These are phyloP conservation scores for Enterospora canceri DNA, from an alignment of 371 early-diverging fungal species.

Conservation along the genomic window DNA sequence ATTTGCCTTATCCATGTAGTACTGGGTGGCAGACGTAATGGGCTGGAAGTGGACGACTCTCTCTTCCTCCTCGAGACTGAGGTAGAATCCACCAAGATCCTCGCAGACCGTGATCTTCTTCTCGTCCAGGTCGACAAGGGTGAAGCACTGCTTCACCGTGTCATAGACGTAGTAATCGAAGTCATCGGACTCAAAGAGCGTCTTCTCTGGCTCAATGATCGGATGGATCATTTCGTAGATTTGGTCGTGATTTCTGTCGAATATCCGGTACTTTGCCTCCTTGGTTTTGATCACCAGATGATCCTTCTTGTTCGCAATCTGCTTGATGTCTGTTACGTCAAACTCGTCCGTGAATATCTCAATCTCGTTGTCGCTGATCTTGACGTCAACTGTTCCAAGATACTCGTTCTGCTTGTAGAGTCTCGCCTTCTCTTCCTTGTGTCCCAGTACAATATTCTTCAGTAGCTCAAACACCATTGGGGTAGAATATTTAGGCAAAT, in stretches of 20 bases:
- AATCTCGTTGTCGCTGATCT: not conserved
- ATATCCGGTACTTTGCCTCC: slow-evolving; percentile 15
- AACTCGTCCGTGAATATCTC: not conserved
- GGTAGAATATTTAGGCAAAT: not conserved
- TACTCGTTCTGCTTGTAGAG: not conserved
- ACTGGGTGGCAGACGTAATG: slow-evolving; percentile 47
- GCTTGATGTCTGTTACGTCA: not conserved
- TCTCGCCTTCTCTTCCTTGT: not conserved
- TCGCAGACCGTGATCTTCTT: slow-evolving; percentile 15
- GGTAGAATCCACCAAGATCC: slow-evolving; percentile 12
- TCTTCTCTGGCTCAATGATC: not conserved
- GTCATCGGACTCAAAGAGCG: not conserved
- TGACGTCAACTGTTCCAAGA: not conserved
- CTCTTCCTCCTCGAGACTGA: slow-evolving; percentile 48
- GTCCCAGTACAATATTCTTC: slow-evolving; percentile 14
- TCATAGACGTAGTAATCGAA: slow-evolving; percentile 12
- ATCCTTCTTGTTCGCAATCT: not conserved
- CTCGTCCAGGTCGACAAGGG: no score
- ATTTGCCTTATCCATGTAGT: slow-evolving; percentile 55
- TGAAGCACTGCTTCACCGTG: not conserved
- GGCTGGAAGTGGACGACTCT: slow-evolving; percentile 50
- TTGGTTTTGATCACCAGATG: slow-evolving; percentile 1
- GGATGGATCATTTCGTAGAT: slow-evolving; percentile 13
- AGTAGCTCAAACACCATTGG: slow-evolving; percentile 9
- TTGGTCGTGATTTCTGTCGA: not conserved